Evolutionary conservation across 1,284 basidiomycete species (phyloP).

Genomic region (Cutaneotrichosporon spelunceum): DNA sequence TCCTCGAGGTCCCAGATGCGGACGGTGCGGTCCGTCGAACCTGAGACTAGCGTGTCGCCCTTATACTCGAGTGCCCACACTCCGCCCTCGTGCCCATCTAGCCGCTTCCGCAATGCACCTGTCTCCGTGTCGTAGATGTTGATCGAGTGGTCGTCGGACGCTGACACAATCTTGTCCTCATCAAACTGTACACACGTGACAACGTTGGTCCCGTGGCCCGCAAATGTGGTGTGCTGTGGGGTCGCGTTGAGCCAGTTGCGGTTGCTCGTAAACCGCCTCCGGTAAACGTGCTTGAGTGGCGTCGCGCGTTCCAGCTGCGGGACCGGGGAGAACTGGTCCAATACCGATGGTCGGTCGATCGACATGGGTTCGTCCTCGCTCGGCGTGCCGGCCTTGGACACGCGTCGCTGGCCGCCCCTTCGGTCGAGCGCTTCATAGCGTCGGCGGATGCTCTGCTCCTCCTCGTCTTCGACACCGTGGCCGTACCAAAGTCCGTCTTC

Average conservation of each 20-base stretch:
- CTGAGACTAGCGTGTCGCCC: constrained; percentile 79
- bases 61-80: constrained; percentile 83
- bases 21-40: constrained; percentile 89
- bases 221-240: constrained; percentile 67
- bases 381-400: constrained; percentile 28
- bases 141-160: constrained; percentile 69
- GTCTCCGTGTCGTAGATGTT: constrained; percentile 81
- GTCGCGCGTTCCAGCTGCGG: constrained; percentile 28
- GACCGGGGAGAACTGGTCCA: not conserved
- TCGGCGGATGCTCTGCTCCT: constrained; percentile 37
- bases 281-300: constrained; percentile 46
- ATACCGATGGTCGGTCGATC: not conserved
- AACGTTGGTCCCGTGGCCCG: constrained; percentile 81
- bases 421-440: constrained; percentile 40
- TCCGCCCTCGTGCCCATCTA: constrained; percentile 88
- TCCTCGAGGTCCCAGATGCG: constrained; percentile 84
- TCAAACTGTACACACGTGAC: constrained; percentile 94
- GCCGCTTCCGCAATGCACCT: constrained; percentile 67
- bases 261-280: constrained; percentile 58
- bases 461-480: constrained; percentile 47
- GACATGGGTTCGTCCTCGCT: constrained; percentile 38
- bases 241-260: constrained; percentile 53
- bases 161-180: constrained; percentile 86
- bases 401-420: constrained; percentile 11
- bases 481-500: constrained; percentile 45